These are phyloP conservation scores for Didymella keratinophila DNA, from an alignment of 2,329 filamentous ascomycete genomes.

Conservation along the genomic window DNA sequence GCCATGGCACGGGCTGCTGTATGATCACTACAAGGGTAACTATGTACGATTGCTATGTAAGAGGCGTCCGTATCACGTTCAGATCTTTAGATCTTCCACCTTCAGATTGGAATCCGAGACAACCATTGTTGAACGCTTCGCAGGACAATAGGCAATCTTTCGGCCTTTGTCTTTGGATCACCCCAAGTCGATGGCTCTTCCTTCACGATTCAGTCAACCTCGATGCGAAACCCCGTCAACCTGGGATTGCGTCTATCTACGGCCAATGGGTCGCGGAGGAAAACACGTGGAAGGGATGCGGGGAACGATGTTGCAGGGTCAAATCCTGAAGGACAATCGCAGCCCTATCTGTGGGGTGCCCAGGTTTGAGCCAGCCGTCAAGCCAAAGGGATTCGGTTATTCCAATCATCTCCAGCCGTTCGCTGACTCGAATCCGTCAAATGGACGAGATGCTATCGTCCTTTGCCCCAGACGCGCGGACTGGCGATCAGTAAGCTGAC, in stretches of 20 bases:
- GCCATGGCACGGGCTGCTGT: constrained; percentile 29
- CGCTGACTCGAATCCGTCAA: not conserved
- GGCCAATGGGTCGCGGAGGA: not conserved
- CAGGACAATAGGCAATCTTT: not conserved
- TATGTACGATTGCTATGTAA: constrained; percentile 26
- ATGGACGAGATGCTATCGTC: not conserved
- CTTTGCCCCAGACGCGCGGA: not conserved
- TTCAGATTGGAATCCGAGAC: not conserved
- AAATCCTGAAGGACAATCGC: constrained; percentile 9
- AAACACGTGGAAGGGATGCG: not conserved
- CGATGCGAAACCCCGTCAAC: not conserved
- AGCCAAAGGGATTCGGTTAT: not conserved
- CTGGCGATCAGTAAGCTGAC: constrained; percentile 1
- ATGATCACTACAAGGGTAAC: constrained; percentile 12
- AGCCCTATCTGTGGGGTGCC: not conserved
- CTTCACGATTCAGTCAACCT: not conserved
- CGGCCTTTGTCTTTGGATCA: not conserved
- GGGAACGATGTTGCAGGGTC: not conserved
- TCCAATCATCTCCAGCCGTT: not conserved
- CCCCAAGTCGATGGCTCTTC: not conserved
- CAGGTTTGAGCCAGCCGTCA: not conserved
- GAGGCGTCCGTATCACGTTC: constrained; percentile 1
- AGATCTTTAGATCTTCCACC: not conserved
- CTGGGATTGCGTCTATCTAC: not conserved
- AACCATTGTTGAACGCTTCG: not conserved